Conservation (phyloP, 768 basidiomycete species). For the Termitomyces sp. region DNA sequence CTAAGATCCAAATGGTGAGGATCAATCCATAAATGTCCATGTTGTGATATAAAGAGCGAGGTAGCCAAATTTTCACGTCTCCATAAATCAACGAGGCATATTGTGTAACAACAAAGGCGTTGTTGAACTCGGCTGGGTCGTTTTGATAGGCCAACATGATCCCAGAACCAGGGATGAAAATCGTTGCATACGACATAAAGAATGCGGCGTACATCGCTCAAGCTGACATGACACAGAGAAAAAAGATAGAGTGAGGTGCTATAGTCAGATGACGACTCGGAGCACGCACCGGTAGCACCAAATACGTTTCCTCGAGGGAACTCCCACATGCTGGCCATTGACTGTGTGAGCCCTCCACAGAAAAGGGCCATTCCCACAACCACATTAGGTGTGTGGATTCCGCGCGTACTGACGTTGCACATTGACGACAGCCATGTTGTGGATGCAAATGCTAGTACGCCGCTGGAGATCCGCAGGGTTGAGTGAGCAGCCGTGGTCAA, state of each 20-base stretch:
- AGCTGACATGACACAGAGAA: conserved; percentile 32
- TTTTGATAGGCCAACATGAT: conserved; percentile 46
- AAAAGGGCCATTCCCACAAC: conserved; percentile 77
- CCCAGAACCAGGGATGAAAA: conserved; percentile 65
- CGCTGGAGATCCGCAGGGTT: conserved; percentile 17
- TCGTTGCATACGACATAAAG: conserved; percentile 75
- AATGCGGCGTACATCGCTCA: conserved; percentile 75
- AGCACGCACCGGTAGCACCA: conserved; percentile 53
- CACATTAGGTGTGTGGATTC: conserved; percentile 51
- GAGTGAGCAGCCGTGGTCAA: neutral
- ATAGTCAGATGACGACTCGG: too few species aligned
- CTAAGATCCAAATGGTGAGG: too few species aligned
- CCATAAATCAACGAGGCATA: too few species aligned
- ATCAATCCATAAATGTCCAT: too few species aligned
- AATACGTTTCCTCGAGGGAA: conserved; percentile 60
- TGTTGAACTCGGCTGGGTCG: conserved; percentile 34
- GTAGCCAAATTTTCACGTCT: too few species aligned
- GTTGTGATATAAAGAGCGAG: too few species aligned
- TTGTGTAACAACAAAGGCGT: conserved; percentile 42
- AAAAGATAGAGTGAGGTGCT: too few species aligned
- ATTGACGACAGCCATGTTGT: conserved; percentile 71
- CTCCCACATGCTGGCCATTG: conserved; percentile 83
- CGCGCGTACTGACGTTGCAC: conserved; percentile 55
- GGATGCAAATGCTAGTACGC: conserved; percentile 33
- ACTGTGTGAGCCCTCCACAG: conserved; percentile 70